Evolutionary conservation across 495 filamentous ascomycete genomes (phyloP), one percentile per base, ranked within the genome.

Genomic region (Terfezia claveryi): DNA sequence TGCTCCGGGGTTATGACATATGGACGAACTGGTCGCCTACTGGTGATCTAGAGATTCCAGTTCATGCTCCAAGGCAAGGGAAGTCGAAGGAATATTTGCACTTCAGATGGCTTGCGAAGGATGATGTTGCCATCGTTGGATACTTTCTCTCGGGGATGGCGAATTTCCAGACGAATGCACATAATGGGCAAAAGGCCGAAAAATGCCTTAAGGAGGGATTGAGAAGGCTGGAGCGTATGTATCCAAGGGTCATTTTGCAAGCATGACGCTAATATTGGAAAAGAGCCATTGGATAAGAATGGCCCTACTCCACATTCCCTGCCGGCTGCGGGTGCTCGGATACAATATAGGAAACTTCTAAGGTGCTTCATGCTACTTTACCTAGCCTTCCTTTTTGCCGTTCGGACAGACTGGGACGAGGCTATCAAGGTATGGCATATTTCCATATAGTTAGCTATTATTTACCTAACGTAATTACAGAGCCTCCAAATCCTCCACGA

Each of bases 51-150:
- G 69, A 76, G 12, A 70, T 99, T 37, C 83, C 85, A 0, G 73
- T 99, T 10, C 78, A 76, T 66, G 50, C 73, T 63, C 10, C 69
- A 69, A 23, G 71, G 69, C 52, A 69, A 64, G 11, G 71, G 67
- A 38, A 72, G 70, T 56, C 73, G 72, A 41, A 67, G 72, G 51
- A 71, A 70, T 52, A 68, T 23, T 65, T 86, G 37, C 70, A 67
- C 32, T 76, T 86, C 55, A 72, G 71, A 38, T 85, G 81, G 73
- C 72, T 86, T 56, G 76, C 78, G 6, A 76, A 74, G 55, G 74
- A 76, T 50, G 80, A 85, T 58, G 69, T 82, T 12, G 79, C 80
- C 59, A 76, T 76, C 12, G 74, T 95, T 54, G 88, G 80, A 52
- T 64, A 63, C 12, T 77, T 79, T 54, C 75, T 77, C 2, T 68